These are phyloP conservation scores for Salix suchowensis DNA, from an alignment of 345 rosid genomes.

Conservation along the genomic window DNA sequence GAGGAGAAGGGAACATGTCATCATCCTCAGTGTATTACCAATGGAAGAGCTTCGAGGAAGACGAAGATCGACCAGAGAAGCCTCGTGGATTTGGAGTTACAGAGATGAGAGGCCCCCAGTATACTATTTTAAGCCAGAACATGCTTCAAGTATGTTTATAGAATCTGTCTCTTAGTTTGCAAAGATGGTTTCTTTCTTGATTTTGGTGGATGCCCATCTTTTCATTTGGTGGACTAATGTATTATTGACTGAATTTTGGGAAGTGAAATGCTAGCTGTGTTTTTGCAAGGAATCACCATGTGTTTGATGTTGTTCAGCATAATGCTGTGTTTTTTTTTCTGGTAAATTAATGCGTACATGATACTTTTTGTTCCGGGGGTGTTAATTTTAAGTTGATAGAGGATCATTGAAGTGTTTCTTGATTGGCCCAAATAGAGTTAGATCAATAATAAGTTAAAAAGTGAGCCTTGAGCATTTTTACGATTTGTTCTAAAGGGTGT, in stretches of 20 bases:
- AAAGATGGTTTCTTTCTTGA: neutral
- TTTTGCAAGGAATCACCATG: neutral
- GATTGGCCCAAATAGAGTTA: neutral
- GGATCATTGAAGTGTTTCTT: neutral
- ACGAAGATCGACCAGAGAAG: slow-evolving; percentile 89
- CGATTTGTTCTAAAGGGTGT: neutral
- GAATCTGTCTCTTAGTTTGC: neutral
- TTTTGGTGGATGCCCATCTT: neutral
- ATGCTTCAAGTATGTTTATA: slow-evolving; percentile 49
- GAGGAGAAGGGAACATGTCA: slow-evolving; percentile 27
- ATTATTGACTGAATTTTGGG: neutral
- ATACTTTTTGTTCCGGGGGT: neutral
- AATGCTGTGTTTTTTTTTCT: neutral
- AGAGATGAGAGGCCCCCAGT: slow-evolving; percentile 80
- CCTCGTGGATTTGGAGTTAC: slow-evolving; percentile 88
- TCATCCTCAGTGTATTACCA: slow-evolving; percentile 31
- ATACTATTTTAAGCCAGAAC: slow-evolving; percentile 53
- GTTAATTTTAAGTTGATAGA: neutral
- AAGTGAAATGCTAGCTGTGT: neutral
- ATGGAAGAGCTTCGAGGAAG: slow-evolving; percentile 74
- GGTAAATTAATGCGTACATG: neutral
- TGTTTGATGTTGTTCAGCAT: neutral
- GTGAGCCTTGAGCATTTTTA: neutral
- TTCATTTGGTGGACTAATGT: neutral
- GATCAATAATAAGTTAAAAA: neutral